These are phyloP conservation scores for Dittrichia graveolens DNA, from an alignment of 129 eudicot species.

Conservation along the genomic window DNA sequence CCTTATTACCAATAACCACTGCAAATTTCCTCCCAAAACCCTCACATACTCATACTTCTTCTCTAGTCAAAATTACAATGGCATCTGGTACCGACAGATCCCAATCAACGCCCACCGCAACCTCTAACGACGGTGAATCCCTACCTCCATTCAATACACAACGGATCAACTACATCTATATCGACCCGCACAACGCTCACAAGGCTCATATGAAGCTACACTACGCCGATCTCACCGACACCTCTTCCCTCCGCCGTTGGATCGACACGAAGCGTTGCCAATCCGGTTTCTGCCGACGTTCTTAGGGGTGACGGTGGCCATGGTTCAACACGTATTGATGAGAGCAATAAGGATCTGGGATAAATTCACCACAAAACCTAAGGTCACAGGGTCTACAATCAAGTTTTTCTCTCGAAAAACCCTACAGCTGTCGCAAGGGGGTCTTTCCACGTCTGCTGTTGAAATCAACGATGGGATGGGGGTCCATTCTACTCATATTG, in stretches of 20 bases:
- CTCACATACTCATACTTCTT: neutral
- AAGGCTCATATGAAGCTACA: constrained; percentile 95
- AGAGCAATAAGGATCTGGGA: no score
- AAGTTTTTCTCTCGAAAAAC: no score
- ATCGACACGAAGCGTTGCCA: constrained; percentile 68
- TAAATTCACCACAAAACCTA: no score
- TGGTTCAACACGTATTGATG: no score
- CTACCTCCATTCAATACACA: constrained; percentile 60
- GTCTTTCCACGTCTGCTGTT: no score
- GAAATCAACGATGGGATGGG: no score
- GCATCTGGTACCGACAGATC: constrained; percentile 53
- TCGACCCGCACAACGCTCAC: constrained; percentile 89
- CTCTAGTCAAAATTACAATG: constrained; percentile 39
- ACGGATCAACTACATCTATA: constrained; percentile 92
- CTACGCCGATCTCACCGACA: constrained; percentile 95
- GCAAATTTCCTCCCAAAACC: constrained; percentile 13
- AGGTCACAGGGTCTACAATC: no score
- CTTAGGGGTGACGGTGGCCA: no score
- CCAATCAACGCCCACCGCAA: constrained; percentile 25
- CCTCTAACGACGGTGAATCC: constrained; percentile 33
- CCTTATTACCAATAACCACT: constrained; percentile 11
- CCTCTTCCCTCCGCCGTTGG: constrained; percentile 97
- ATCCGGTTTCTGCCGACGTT: no score
- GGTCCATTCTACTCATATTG: no score
- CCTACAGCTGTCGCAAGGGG: no score